Conservation (phyloP, 306 rosid species). For the Mimosa pudica region DNA sequence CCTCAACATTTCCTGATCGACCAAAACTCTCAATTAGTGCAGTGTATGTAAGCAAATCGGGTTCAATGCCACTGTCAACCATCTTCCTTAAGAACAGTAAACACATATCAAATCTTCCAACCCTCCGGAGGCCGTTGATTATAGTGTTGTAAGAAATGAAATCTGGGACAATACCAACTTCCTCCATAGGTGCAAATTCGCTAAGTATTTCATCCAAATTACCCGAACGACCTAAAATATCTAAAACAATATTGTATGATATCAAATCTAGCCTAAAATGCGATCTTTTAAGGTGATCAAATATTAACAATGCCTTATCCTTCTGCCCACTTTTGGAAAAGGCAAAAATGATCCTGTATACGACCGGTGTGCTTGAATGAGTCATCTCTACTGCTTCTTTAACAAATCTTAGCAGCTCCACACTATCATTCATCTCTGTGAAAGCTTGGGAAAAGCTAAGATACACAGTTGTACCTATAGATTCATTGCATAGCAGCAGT, state of each 20-base stretch:
- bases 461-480: constrained; percentile 51
- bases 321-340: constrained; percentile 66
- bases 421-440: constrained; percentile 46
- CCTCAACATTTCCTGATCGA: constrained; percentile 69
- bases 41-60: constrained; percentile 77
- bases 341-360: constrained; percentile 66
- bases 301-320: constrained; percentile 69
- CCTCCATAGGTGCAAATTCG: constrained; percentile 58
- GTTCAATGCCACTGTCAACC: constrained; percentile 57
- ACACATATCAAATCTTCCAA: constrained; percentile 68
- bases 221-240: constrained; percentile 71
- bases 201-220: constrained; percentile 55
- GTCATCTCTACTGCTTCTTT: constrained; percentile 48
- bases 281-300: constrained; percentile 50
- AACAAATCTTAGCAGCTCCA: constrained; percentile 47
- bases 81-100: constrained; percentile 61
- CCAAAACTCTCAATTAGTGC: constrained; percentile 70
- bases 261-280: constrained; percentile 55
- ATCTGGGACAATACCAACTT: constrained; percentile 58
- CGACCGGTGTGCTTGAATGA: constrained; percentile 47
- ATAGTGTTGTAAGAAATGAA: constrained; percentile 70
- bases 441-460: constrained; percentile 64
- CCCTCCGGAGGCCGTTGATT: constrained; percentile 66
- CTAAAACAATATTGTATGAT: constrained; percentile 69
- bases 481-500: constrained; percentile 41